phyloP scores from a whole-genome alignment of 306 rosid species.

The Ziziphus jujuba region DNA sequence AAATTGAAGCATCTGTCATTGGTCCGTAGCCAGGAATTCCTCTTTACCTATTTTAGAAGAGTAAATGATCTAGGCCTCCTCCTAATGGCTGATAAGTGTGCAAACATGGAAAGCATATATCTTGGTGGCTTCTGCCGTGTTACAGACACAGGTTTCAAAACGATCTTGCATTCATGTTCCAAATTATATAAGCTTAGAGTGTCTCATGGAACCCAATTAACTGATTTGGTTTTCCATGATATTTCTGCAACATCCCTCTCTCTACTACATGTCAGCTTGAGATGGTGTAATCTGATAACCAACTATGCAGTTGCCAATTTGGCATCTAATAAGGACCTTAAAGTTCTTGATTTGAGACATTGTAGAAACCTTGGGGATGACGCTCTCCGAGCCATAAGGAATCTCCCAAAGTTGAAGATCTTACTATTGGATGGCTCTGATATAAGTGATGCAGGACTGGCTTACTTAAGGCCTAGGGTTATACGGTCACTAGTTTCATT shows the following conservation, averaged over 20 bases:
- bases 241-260: slow-evolving; percentile 89
- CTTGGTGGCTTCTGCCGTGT: slow-evolving; percentile 97
- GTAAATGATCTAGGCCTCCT: slow-evolving; percentile 90
- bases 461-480: slow-evolving; percentile 57
- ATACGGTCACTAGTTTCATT: slow-evolving; percentile 56
- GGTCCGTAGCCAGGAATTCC: slow-evolving; percentile 80
- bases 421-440: slow-evolving; percentile 79
- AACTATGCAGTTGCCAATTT: slow-evolving; percentile 61
- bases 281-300: slow-evolving; percentile 83
- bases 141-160: slow-evolving; percentile 94
- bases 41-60: slow-evolving; percentile 65
- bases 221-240: slow-evolving; percentile 89
- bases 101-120: slow-evolving; percentile 78
- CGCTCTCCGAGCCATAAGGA: slow-evolving; percentile 65
- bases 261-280: slow-evolving; percentile 74
- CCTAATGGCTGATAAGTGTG: slow-evolving; percentile 85
- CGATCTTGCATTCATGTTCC: slow-evolving; percentile 83
- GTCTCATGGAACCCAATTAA: slow-evolving; percentile 85
- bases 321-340: slow-evolving; percentile 79
- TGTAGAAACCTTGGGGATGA: slow-evolving; percentile 88
- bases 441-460: slow-evolving; percentile 71
- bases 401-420: slow-evolving; percentile 55
- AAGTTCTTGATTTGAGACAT: slow-evolving; percentile 76
- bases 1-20: slow-evolving; percentile 79
- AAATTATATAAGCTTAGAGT: slow-evolving; percentile 77